A percentile compares a stretch with the other conserved stretches of the same genome.
Conservation (phyloP, 306 rosid genomes). For the Mimosa pudica region DNA sequence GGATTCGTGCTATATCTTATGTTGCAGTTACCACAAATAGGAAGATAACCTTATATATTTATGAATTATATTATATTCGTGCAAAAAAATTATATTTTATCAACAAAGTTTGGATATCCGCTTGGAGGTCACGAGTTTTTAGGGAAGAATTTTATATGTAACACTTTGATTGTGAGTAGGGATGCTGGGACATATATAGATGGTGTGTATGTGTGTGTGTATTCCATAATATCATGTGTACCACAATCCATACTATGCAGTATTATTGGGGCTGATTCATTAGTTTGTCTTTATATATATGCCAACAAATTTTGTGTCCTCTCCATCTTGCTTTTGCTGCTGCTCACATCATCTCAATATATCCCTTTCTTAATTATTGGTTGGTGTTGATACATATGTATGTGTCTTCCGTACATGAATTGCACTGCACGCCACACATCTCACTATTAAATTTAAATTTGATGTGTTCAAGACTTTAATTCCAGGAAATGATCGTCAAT, state of each 20-base stretch:
- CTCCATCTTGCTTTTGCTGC: conserved; percentile 23
- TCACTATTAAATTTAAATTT: conserved; percentile 8
- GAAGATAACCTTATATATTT: not conserved
- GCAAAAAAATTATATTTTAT: not conserved
- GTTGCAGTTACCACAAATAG: conserved; percentile 32
- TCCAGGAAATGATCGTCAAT: not conserved
- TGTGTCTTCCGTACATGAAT: conserved; percentile 30
- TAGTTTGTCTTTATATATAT: conserved; percentile 16
- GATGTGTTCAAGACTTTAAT: conserved; percentile 1
- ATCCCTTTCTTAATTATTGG: conserved; percentile 29
- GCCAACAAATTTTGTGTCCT: conserved; percentile 25
- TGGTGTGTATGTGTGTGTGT: not conserved
- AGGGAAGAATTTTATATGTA: conserved; percentile 29
- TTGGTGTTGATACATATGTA: conserved; percentile 2
- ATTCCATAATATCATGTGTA: not conserved
- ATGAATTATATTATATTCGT: not conserved
- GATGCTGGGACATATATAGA: conserved; percentile 7
- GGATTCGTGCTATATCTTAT: conserved; percentile 22
- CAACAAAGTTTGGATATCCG: not conserved
- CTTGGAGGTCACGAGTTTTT: conserved; percentile 14
- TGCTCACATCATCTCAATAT: conserved; percentile 13
- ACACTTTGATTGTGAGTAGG: conserved; percentile 2
- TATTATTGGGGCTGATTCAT: conserved; percentile 12
- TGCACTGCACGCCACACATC: conserved; percentile 9
- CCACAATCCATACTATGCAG: conserved; percentile 25